A percentile compares a stretch with the other conserved stretches of the same genome.
Conservation (phyloP, 2,329 filamentous ascomycete genomes). For the Botrytis deweyae region DNA sequence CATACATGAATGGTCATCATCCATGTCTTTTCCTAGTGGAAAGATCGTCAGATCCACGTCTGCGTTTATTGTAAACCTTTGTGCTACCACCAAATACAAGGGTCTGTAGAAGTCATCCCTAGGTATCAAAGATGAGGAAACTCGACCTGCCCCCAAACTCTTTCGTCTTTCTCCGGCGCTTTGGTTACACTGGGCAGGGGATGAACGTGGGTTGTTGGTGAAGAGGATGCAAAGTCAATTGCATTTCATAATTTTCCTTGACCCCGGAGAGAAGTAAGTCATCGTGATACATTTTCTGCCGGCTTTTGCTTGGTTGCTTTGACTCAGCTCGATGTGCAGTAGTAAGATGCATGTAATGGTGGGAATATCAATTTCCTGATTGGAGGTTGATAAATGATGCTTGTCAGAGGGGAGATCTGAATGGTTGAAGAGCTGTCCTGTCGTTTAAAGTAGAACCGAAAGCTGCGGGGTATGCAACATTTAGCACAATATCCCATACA, state of each 20-base stretch:
- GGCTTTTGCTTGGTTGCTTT: conserved; percentile 17
- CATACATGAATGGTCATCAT: conserved; percentile 12
- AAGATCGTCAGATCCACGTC: conserved; percentile 19
- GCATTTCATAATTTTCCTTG: conserved; percentile 17
- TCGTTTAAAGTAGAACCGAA: conserved; percentile 21
- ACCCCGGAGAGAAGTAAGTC: conserved; percentile 8
- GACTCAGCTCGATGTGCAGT: conserved; percentile 15
- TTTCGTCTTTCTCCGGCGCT: conserved; percentile 9
- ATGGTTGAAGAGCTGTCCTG: conserved; percentile 18
- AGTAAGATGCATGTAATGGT: conserved; percentile 22
- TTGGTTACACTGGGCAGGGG: conserved; percentile 20
- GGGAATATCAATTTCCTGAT: conserved; percentile 16
- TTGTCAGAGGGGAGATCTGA: conserved; percentile 9
- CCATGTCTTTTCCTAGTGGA: conserved; percentile 18
- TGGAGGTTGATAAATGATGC: conserved; percentile 12
- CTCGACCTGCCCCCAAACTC: neutral
- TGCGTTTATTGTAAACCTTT: conserved; percentile 16
- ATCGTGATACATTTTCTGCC: conserved; percentile 16
- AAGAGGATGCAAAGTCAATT: conserved; percentile 14
- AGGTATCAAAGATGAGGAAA: conserved; percentile 7
- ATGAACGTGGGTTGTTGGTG: conserved; percentile 15
- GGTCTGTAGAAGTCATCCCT: neutral
- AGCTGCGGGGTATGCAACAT: conserved; percentile 23
- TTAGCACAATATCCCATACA: conserved; percentile 9
- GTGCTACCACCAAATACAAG: conserved; percentile 11